Base-by-base conservation (phyloP, 805 yeast species). In the Schwanniomyces polymorphus region DNA sequence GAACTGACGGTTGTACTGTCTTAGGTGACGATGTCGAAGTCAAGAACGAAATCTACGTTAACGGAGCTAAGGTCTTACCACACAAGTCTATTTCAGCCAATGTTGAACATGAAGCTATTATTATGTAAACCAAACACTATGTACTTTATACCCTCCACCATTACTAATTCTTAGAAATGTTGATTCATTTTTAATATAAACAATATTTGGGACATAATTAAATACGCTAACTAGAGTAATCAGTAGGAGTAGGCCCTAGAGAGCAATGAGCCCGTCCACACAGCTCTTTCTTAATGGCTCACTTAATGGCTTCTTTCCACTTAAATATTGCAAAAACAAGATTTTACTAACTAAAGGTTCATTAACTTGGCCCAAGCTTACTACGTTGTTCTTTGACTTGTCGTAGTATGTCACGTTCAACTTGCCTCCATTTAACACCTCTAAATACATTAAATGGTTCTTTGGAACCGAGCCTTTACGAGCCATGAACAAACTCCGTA, bases 1-100 rank as follows among this genome's bases (percentile, higher is more conserved):
- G 99, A 81, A 83, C 94, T 56, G 98, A 94, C 76, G 97, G 97
- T 79, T 88, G 85, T 63, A 88, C 97, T 54, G 99, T 94, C 51
- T 83, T 94, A 65, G 99, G 99, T 78, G 99, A 94, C 73, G 99
- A 94, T 60, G 99, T 94, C 57, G 95, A 91, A 71, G 90, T 94
- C 70, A 90, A 92, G 80, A 97, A 94, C 70, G 99, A 92, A 81
- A 82, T 94, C 70, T 94, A 94, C 82, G 96, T 94, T 64, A 94
- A 94, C 75, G 99, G 99, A 75, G 99, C 97, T 76, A 91, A 94
- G 73, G 97, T 94, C 58, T 84, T 94, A 68, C 99, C 99, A 59
- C 99, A 94, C 84, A 94, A 94, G 82, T 80, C 97, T 53, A 92
- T 94, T 72, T 86, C 96, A 55, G 81, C 91, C 58, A 94, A 94